phyloP scores from a whole-genome alignment of 1,284 basidiomycete species.

The Leccinum ambiguum region DNA sequence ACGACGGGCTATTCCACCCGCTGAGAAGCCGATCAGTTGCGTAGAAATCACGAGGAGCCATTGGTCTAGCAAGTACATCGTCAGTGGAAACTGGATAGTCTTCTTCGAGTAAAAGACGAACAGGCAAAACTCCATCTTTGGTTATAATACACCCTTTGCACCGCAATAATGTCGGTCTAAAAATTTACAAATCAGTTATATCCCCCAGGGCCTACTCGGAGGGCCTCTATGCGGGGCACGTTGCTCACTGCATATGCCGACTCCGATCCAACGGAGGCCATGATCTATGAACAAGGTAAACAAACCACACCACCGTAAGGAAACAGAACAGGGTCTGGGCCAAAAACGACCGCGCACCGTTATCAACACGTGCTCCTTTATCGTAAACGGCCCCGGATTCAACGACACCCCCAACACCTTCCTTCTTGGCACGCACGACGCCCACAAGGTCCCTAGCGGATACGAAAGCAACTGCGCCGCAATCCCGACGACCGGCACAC shows the following conservation, averaged over 20 bases:
- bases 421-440: conserved; percentile 46
- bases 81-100: neutral
- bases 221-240: neutral
- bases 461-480: conserved; percentile 55
- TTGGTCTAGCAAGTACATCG: conserved; percentile 19
- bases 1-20: conserved; percentile 41
- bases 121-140: conserved; percentile 32
- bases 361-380: conserved; percentile 68
- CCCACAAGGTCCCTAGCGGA: conserved; percentile 52
- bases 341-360: conserved; percentile 34
- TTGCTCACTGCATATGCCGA: conserved; percentile 40
- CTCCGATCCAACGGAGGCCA: conserved; percentile 44
- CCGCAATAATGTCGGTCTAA: conserved; percentile 40
- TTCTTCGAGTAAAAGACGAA: conserved; percentile 12
- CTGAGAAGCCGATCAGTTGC: conserved; percentile 43
- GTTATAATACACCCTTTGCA: conserved; percentile 34
- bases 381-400: conserved; percentile 75
- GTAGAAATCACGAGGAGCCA: conserved; percentile 38
- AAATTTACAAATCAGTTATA: conserved; percentile 33
- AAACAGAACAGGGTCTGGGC: neutral
- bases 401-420: conserved; percentile 49
- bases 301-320: neutral
- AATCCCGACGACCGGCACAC: conserved; percentile 43
- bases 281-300: conserved; percentile 34
- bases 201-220: neutral